A percentile compares a stretch with the other conserved stretches of the same genome.
Conservation (phyloP, 805 yeast species). For the Cyberlindnera americana region DNA sequence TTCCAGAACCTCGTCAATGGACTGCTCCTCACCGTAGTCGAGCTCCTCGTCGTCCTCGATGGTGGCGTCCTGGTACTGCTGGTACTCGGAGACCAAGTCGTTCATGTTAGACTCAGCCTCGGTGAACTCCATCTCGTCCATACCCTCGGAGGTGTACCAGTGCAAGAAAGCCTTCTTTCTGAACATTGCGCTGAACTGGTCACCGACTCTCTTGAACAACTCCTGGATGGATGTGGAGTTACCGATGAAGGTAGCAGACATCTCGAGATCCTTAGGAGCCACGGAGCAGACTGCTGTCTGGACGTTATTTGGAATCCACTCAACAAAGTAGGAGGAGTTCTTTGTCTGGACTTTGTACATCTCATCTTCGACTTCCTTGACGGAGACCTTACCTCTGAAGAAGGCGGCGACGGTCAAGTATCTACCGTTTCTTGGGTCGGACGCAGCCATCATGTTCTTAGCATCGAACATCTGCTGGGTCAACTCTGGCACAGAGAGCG, state of each 20-base stretch:
- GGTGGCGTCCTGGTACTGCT: conserved; percentile 93
- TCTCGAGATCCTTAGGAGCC: conserved; percentile 82
- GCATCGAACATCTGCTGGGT: conserved; percentile 98
- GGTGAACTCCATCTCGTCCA: conserved; percentile 99
- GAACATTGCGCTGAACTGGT: conserved; percentile 96
- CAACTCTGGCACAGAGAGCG: conserved; percentile 90
- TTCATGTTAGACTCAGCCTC: conserved; percentile 99
- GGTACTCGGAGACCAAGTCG: conserved; percentile 94
- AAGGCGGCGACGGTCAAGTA: conserved; percentile 97
- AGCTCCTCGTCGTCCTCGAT: conserved; percentile 66
- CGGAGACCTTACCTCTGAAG: conserved; percentile 98
- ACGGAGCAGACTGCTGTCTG: conserved; percentile 98
- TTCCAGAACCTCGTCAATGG: conserved; percentile 30
- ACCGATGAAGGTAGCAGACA: conserved; percentile 93
- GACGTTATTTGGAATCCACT: conserved; percentile 99
- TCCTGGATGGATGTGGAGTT: conserved; percentile 98
- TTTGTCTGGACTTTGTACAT: conserved; percentile 90
- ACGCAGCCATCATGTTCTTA: conserved; percentile 97
- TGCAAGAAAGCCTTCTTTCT: conserved; percentile 98
- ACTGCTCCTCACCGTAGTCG: conserved; percentile 30
- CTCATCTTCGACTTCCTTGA: conserved; percentile 95
- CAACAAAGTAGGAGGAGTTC: conserved; percentile 95
- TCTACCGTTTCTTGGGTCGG: conserved; percentile 96
- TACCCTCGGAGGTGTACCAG: conserved; percentile 99
- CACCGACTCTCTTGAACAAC: conserved; percentile 97